phyloP scores from a whole-genome alignment of 352 stramenopile genomes.

The Phytophthora rubi region DNA sequence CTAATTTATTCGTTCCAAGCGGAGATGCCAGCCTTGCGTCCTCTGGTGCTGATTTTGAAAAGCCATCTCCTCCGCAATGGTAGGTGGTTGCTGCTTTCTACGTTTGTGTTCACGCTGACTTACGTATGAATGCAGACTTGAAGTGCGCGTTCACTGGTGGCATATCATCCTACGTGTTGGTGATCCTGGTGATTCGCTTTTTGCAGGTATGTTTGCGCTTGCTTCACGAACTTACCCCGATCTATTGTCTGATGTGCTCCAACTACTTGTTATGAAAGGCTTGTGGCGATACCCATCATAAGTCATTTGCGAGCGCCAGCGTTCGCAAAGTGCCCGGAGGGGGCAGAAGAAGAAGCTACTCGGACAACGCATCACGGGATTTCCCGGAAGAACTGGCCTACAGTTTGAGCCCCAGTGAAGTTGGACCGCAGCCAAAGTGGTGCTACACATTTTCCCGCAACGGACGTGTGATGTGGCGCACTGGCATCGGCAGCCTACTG shows the following conservation, averaged over 20 bases:
- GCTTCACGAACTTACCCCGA: neutral
- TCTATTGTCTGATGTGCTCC: neutral
- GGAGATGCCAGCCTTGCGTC: constrained; percentile 93
- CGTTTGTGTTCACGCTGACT: constrained; percentile 26
- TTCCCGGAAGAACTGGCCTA: constrained; percentile 36
- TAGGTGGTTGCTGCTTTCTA: constrained; percentile 24
- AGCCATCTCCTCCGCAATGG: constrained; percentile 66
- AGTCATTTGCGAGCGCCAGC: constrained; percentile 43
- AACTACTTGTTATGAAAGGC: constrained; percentile 43
- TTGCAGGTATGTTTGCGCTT: constrained; percentile 65
- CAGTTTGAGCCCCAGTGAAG: constrained; percentile 8
- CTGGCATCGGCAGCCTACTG: constrained; percentile 73
- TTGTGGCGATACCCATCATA: constrained; percentile 72
- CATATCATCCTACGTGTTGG: constrained; percentile 96
- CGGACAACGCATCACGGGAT: constrained; percentile 31
- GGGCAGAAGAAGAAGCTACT: constrained; percentile 41
- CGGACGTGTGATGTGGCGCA: constrained; percentile 69
- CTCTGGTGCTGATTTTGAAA: constrained; percentile 96
- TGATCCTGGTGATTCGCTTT: constrained; percentile 95
- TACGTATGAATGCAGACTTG: constrained; percentile 60
- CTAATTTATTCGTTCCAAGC: constrained; percentile 92
- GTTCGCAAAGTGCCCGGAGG: constrained; percentile 23
- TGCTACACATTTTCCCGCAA: constrained; percentile 75
- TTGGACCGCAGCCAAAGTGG: constrained; percentile 41
- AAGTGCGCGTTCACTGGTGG: constrained; percentile 95